Evolutionary conservation across 192 early-diverging fungal genomes (phyloP).

Genomic region (Rhizophagus prolifer): DNA sequence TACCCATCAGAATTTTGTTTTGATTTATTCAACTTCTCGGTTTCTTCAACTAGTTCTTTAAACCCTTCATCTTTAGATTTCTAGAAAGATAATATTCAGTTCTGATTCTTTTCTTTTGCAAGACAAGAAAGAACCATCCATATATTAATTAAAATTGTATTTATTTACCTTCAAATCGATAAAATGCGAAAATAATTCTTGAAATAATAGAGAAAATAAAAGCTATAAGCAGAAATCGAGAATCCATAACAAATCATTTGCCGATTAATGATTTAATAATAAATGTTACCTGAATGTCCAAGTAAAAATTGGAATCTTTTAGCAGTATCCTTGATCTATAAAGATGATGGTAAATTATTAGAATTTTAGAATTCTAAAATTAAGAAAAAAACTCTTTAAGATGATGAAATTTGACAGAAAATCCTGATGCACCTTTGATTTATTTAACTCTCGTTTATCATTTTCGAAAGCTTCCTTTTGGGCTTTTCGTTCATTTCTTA

Average conservation of each 20-base stretch:
- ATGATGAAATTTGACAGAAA: background rate
- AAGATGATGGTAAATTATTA: background rate
- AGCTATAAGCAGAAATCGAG: background rate
- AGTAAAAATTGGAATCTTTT: constrained; percentile 71
- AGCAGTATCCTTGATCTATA: constrained; percentile 54
- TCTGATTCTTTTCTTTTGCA: too few species aligned
- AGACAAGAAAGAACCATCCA: background rate
- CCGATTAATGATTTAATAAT: background rate
- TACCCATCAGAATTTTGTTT: constrained; percentile 46
- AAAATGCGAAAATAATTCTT: constrained; percentile 64
- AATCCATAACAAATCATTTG: background rate
- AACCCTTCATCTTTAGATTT: constrained; percentile 59
- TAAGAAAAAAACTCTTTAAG: background rate
- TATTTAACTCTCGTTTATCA: background rate
- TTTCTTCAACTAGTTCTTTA: constrained; percentile 47
- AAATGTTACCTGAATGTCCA: constrained; percentile 43
- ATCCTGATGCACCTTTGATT: background rate
- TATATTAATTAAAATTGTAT: background rate
- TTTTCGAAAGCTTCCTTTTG: constrained; percentile 1
- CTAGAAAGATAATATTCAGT: background rate
- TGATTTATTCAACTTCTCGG: constrained; percentile 35
- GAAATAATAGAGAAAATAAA: background rate
- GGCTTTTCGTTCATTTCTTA: constrained; percentile 5
- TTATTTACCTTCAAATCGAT: constrained; percentile 50
- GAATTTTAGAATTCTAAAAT: background rate